phyloP scores from a whole-genome alignment of 2,329 filamentous ascomycete species.

The Monosporascus sp. region DNA sequence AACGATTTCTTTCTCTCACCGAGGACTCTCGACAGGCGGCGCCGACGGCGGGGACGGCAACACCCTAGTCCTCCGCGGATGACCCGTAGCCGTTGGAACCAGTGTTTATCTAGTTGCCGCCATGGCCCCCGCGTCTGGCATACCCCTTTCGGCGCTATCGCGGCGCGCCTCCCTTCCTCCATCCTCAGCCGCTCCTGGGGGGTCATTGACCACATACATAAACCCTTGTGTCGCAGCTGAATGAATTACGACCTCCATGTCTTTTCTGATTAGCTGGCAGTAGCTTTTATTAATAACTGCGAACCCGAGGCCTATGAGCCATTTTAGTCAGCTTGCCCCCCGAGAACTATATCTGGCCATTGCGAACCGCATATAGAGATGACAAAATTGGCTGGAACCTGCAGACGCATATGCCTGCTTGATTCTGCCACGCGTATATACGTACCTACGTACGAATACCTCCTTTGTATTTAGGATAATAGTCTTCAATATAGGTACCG shows the following conservation, averaged over 20 bases:
- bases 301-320: no score
- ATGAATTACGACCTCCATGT: neutral
- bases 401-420: no score
- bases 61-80: no score
- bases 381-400: no score
- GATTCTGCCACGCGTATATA: neutral
- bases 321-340: no score
- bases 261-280: neutral
- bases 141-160: neutral
- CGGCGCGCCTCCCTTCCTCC: neutral
- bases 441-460: neutral
- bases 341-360: no score
- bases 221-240: neutral
- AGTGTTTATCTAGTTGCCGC: neutral
- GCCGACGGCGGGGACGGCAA: no score
- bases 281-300: no score
- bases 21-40: no score
- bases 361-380: no score
- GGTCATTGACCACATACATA: neutral
- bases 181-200: neutral
- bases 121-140: neutral
- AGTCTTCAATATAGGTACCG: neutral
- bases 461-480: neutral
- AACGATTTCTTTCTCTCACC: no score
- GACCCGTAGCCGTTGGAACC: no score